These are phyloP conservation scores for Porcisia deanei DNA, from an alignment of 208 protist genomes.

Conservation along the genomic window DNA sequence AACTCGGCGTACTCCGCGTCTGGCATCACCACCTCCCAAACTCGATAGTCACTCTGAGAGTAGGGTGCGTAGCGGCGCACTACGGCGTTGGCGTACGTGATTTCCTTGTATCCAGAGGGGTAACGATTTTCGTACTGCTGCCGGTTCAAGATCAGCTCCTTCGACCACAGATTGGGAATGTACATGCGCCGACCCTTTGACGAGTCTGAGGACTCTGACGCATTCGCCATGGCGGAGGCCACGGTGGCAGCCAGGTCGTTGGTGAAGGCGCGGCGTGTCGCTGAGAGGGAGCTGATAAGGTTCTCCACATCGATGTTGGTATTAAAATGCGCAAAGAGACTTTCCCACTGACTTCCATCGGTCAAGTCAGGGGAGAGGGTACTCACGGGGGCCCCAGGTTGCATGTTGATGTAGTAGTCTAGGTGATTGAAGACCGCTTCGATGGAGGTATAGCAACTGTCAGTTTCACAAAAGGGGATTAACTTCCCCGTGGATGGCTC, in stretches of 20 bases:
- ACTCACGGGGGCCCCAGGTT: constrained; percentile 52
- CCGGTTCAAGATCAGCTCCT: constrained; percentile 62
- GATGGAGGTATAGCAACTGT: constrained; percentile 76
- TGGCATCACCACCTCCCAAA: constrained; percentile 62
- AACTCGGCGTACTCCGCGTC: constrained; percentile 42
- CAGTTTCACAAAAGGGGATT: constrained; percentile 36
- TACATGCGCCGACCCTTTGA: constrained; percentile 19
- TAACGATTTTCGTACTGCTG: constrained; percentile 86
- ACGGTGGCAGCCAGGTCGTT: constrained; percentile 16
- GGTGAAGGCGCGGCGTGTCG: constrained; percentile 21
- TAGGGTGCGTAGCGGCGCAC: constrained; percentile 77
- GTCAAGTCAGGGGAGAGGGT: constrained; percentile 58
- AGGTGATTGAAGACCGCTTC: constrained; percentile 90
- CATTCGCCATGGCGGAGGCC: constrained; percentile 4
- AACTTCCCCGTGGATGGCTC: constrained; percentile 86
- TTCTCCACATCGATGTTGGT: constrained; percentile 26
- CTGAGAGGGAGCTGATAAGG: constrained; percentile 15
- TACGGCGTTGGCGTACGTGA: constrained; percentile 76
- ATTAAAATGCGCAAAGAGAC: constrained; percentile 47
- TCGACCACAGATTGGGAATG: constrained; percentile 74
- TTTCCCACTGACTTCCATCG: constrained; percentile 80
- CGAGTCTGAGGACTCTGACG: constrained; percentile 22
- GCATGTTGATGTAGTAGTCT: constrained; percentile 92
- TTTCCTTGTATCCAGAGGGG: constrained; percentile 62
- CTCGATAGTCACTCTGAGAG: constrained; percentile 72